Evolutionary conservation across 78 protist species (phyloP).

Genomic region (Planoprotostelium fungivorum): DNA sequence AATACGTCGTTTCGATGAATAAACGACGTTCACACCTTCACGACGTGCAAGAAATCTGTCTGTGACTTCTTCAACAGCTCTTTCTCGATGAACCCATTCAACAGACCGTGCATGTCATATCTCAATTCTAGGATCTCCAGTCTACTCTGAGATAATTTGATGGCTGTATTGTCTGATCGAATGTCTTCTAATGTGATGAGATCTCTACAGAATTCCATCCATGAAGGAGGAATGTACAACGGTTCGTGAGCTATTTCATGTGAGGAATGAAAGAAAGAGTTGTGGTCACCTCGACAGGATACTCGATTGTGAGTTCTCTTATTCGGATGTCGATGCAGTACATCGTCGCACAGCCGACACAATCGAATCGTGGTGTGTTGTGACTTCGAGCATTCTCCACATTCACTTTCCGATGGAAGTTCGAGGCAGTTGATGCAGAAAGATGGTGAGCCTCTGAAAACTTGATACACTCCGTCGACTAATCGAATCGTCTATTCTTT

Average conservation of each 20-base stretch:
- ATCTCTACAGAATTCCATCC: background rate
- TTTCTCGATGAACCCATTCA: slow-evolving; percentile 37
- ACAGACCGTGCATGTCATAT: slow-evolving; percentile 50
- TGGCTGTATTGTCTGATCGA: slow-evolving; percentile 9
- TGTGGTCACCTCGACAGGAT: background rate
- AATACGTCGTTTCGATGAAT: background rate
- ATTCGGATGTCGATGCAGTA: background rate
- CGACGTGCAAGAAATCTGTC: slow-evolving; percentile 91
- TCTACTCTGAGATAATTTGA: slow-evolving; percentile 25
- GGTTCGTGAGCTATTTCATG: background rate
- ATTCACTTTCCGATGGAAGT: background rate
- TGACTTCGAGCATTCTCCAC: background rate
- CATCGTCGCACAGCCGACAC: background rate
- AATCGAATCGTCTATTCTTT: background rate
- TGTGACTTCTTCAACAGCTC: slow-evolving; percentile 57
- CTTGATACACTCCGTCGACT: background rate
- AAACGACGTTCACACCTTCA: slow-evolving; percentile 5
- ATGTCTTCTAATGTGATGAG: background rate
- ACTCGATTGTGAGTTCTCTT: background rate
- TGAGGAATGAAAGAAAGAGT: background rate
- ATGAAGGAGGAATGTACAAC: background rate
- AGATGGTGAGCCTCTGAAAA: background rate
- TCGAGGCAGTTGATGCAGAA: background rate
- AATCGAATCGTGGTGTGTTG: background rate
- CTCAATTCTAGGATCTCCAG: slow-evolving; percentile 33